A percentile compares a stretch with the other conserved stretches of the same genome.
Conservation (phyloP, 2,329 filamentous ascomycete species). For the Tolypocladium album region DNA sequence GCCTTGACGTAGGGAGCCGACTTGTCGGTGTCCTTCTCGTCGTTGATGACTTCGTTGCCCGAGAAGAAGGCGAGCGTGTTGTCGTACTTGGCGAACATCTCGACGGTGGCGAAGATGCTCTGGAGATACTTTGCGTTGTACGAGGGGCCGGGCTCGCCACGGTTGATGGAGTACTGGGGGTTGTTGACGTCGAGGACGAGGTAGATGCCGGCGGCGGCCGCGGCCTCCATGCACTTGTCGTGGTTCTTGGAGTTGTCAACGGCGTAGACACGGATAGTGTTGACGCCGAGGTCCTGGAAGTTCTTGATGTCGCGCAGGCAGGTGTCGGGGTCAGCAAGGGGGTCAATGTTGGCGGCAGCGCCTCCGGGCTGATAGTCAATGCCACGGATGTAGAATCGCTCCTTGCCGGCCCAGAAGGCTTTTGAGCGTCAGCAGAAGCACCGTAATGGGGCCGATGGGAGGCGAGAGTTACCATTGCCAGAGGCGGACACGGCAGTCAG, state of each 20-base stretch:
- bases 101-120: constrained; percentile 77
- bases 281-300: constrained; percentile 80
- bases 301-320: constrained; percentile 73
- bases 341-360: constrained; percentile 50
- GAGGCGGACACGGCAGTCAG: constrained; percentile 40
- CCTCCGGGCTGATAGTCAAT: constrained; percentile 55
- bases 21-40: constrained; percentile 48
- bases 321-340: constrained; percentile 56
- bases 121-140: constrained; percentile 84
- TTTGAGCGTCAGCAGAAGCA: not conserved
- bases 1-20: constrained; percentile 69
- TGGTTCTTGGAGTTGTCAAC: constrained; percentile 79
- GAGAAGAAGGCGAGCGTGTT: constrained; percentile 86
- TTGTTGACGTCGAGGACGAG: constrained; percentile 86
- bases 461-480: constrained; percentile 40
- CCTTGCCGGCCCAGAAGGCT: constrained; percentile 45
- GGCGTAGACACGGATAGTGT: constrained; percentile 86
- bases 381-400: constrained; percentile 49
- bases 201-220: constrained; percentile 83
- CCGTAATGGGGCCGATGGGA: not conserved
- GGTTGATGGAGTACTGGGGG: constrained; percentile 81
- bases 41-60: constrained; percentile 72
- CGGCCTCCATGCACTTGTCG: constrained; percentile 71
- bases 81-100: constrained; percentile 70
- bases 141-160: constrained; percentile 60